Percentiles rank a stretch among this genome's conserved stretches.
Evolutionary conservation across 345 rosid species (phyloP).

Genomic region (Noccaea caerulescens): DNA sequence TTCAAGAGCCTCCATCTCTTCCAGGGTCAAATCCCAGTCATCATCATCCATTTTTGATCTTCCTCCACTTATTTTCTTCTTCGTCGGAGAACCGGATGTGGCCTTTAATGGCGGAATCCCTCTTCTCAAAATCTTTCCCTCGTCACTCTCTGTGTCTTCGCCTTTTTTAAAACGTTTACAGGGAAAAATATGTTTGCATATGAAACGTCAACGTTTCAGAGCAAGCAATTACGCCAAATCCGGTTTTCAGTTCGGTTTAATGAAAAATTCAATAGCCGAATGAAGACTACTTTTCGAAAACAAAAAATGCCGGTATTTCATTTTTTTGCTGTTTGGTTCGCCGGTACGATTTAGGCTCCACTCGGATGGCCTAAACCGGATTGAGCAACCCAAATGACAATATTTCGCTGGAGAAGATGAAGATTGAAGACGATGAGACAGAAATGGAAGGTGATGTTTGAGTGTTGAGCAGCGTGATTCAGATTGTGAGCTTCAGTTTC

Average conservation of each 20-base stretch:
- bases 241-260: neutral
- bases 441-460: too few species aligned
- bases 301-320: too few species aligned
- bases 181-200: neutral
- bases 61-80: constrained; percentile 37
- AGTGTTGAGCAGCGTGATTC: too few species aligned
- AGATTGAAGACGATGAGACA: too few species aligned
- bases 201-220: constrained; percentile 26
- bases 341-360: too few species aligned
- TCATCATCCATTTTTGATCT: constrained; percentile 54
- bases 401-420: too few species aligned
- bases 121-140: constrained; percentile 38
- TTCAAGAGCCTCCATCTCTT: constrained; percentile 79
- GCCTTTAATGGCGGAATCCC: constrained; percentile 34
- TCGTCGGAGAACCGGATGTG: constrained; percentile 20
- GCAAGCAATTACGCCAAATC: constrained; percentile 1
- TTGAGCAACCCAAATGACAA: too few species aligned
- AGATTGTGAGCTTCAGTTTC: too few species aligned
- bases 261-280: too few species aligned
- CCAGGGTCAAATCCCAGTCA: constrained; percentile 70
- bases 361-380: too few species aligned
- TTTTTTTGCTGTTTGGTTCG: too few species aligned
- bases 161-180: constrained; percentile 31
- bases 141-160: constrained; percentile 34
- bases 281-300: too few species aligned